Evolutionary conservation across 1,284 basidiomycete species (phyloP), one percentile per base, ranked within the genome.

Genomic region (Hemileia vastatrix): DNA sequence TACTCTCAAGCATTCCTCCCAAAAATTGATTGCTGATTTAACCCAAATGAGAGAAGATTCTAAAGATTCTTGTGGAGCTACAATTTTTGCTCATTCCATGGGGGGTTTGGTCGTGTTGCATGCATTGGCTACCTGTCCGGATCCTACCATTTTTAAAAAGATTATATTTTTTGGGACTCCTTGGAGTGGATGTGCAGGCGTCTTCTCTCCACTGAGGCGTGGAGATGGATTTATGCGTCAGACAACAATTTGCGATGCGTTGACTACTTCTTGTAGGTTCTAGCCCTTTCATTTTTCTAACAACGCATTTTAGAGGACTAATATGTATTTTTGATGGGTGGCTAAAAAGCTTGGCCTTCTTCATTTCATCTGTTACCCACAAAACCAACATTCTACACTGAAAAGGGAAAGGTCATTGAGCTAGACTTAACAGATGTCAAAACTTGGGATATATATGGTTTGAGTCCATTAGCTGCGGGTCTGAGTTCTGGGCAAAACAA

Each of bases 1-100:
- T 19, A 23, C 19, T 13, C 24, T 49, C 18, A 23, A 49, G 24
- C 18, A 49, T 13, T 21, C 3, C 21, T 21, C 48, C 24, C 18
- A 49, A 2, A 13, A 19, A 3, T 23, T 49, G 3, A 4, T 49
- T 11, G 19, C 19, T 11, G 19, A 21, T 49, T 49, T 49, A 19
- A 49, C 50, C 43, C 3, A 21, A 47, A 1, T 24, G 32, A 6
- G 48, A 54, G 3, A 47, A 44, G 9, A n/a, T 19, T n/a, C 48
- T 49, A 9, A 23, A 9, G 71, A 74, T 49, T n/a, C 18, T 1
- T 51, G 67, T 19, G 75, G 75, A 0, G 70, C 76, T 1, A 71
- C 71, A 23, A 71, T 76, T 21, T 65, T 77, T 0, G 75, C 75
- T 3, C 76, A 77, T 53, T 73, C 71, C 2, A 77, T 77, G 76